A percentile compares a stretch with the other conserved stretches of the same genome.
Evolutionary conservation across 2,329 filamentous ascomycete species (phyloP).

Genomic region (Fusarium solani-melongenae): DNA sequence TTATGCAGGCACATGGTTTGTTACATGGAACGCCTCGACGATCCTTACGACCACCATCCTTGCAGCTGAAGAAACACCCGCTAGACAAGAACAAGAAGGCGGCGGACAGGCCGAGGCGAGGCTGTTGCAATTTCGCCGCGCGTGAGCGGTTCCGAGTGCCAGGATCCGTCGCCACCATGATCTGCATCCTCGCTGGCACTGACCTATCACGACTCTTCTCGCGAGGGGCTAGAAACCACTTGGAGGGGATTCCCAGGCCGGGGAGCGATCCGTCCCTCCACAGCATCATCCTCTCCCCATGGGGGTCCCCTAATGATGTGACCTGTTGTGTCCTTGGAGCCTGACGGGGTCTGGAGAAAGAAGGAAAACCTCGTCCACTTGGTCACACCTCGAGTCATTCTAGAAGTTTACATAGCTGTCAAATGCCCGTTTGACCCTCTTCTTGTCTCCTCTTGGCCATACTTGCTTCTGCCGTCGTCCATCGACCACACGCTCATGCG

Average conservation of each 20-base stretch:
- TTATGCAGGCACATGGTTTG: background rate
- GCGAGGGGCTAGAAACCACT: background rate
- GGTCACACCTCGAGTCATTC: background rate
- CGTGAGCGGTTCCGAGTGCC: background rate
- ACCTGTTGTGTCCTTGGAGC: conserved; percentile 6
- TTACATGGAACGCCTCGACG: background rate
- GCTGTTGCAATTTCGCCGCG: background rate
- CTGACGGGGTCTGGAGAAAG: conserved; percentile 8
- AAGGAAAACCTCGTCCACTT: background rate
- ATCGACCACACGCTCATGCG: conserved; percentile 8
- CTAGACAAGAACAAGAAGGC: background rate
- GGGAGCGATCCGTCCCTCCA: background rate
- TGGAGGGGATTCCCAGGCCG: conserved; percentile 8
- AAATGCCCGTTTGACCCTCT: background rate
- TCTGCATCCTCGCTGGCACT: background rate
- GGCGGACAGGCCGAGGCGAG: background rate
- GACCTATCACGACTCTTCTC: background rate
- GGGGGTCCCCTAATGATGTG: conserved; percentile 15
- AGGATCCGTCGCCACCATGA: background rate
- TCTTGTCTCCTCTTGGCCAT: background rate
- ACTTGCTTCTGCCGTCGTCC: background rate
- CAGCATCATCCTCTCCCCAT: conserved; percentile 21
- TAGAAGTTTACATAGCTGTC: background rate
- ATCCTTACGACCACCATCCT: background rate
- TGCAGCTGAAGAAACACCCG: background rate